Evolutionary conservation across 2,329 filamentous ascomycete genomes (phyloP).

Genomic region (Alternaria arborescens): DNA sequence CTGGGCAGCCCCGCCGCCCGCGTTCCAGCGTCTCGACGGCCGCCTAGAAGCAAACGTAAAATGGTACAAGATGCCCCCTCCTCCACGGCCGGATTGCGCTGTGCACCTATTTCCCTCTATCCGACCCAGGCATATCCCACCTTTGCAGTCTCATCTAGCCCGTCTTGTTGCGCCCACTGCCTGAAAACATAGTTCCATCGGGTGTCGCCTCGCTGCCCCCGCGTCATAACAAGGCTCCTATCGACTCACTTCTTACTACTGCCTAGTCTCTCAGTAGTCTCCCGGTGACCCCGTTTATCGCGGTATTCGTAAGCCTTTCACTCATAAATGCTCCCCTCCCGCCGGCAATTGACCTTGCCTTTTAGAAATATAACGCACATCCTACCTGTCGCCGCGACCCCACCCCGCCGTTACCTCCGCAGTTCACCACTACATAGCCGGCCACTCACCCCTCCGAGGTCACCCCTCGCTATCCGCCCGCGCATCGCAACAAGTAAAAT

Average conservation of each 20-base stretch:
- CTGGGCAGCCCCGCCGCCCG: constrained; percentile 16
- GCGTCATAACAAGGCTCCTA: constrained; percentile 25
- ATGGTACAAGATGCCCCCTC: constrained; percentile 13
- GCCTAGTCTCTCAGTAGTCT: constrained; percentile 23
- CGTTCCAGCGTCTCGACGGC: constrained; percentile 13
- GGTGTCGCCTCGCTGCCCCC: constrained; percentile 26
- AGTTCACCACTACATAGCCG: constrained; percentile 13
- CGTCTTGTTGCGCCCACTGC: constrained; percentile 1
- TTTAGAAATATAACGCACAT: constrained; percentile 16
- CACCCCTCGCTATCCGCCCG: constrained; percentile 15
- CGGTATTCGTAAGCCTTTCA: constrained; percentile 26
- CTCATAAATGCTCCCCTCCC: constrained; percentile 23
- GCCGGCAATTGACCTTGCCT: constrained; percentile 26
- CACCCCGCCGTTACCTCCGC: constrained; percentile 9
- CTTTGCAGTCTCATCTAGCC: neutral
- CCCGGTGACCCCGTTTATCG: constrained; percentile 22
- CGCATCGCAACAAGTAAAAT: constrained; percentile 6
- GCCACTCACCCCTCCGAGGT: constrained; percentile 19
- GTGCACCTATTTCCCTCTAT: constrained; percentile 2
- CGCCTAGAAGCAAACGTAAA: constrained; percentile 3
- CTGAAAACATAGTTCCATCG: constrained; percentile 9
- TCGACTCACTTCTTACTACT: constrained; percentile 23
- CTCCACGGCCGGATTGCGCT: neutral
- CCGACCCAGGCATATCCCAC: neutral
- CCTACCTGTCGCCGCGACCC: constrained; percentile 9